Conservation (phyloP, 305 asterid species). For the Andrographis paniculata region DNA sequence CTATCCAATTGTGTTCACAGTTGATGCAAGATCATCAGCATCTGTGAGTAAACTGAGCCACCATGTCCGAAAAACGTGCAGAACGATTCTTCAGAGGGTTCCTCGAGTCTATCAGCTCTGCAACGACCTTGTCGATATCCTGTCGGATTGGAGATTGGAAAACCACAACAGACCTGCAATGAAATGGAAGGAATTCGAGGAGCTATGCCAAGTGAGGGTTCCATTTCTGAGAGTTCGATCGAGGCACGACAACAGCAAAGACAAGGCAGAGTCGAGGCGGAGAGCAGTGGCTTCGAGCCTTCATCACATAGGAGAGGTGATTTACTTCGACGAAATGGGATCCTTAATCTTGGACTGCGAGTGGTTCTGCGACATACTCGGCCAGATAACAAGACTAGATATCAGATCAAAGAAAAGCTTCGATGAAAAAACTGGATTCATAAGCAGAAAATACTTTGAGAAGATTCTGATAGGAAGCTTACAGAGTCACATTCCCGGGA, state of each 20-base stretch:
- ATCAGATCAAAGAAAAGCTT: conserved; percentile 33
- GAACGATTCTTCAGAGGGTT: conserved; percentile 53
- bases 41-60: conserved; percentile 61
- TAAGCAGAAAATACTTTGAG: conserved; percentile 62
- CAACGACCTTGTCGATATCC: conserved; percentile 40
- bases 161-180: conserved; percentile 58
- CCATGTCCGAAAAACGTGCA: conserved; percentile 54
- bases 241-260: conserved; percentile 46
- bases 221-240: conserved; percentile 63
- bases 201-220: conserved; percentile 72
- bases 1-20: conserved; percentile 71
- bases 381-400: conserved; percentile 47
- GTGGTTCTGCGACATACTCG: conserved; percentile 75
- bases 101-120: conserved; percentile 80
- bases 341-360: conserved; percentile 63
- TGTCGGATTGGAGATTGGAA: conserved; percentile 60
- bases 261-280: conserved; percentile 62
- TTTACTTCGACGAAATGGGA: conserved; percentile 53
- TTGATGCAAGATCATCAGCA: conserved; percentile 87
- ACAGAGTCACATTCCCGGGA: conserved; percentile 52
- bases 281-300: conserved; percentile 61
- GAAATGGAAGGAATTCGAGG: conserved; percentile 77
- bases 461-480: conserved; percentile 47
- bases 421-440: conserved; percentile 41
- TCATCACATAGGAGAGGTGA: conserved; percentile 75